Evolutionary conservation across 805 yeast genomes (phyloP).

Genomic region (Schwanniomyces pseudopolymorphus): DNA sequence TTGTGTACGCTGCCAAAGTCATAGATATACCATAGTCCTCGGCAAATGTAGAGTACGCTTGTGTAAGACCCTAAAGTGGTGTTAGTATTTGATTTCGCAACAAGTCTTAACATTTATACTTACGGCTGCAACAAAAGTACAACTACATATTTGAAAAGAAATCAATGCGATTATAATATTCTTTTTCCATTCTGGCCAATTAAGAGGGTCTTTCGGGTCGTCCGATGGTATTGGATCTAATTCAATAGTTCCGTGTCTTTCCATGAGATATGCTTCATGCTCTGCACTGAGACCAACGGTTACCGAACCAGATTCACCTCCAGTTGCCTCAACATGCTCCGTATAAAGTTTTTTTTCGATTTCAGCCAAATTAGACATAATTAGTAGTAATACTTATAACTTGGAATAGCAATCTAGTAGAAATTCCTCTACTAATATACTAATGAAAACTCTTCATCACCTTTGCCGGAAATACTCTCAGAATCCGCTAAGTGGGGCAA

Average conservation of each 20-base stretch:
- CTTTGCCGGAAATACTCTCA: background rate
- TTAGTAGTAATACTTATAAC: background rate
- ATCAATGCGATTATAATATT: slow-evolving; percentile 9
- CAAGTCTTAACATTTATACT: background rate
- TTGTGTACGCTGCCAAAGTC: slow-evolving; percentile 8
- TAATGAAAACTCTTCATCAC: background rate
- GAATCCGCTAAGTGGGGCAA: background rate
- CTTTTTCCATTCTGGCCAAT: slow-evolving; percentile 14
- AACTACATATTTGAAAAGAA: slow-evolving; percentile 12
- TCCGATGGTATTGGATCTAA: slow-evolving; percentile 14
- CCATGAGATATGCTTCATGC: slow-evolving; percentile 8
- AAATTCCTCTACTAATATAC: background rate
- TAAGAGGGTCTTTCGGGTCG: slow-evolving; percentile 14
- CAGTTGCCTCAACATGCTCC: background rate
- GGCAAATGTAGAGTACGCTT: background rate
- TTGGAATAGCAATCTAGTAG: background rate
- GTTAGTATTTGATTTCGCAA: background rate
- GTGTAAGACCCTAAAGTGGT: background rate
- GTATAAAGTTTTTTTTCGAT: background rate
- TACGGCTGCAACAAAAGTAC: slow-evolving; percentile 18
- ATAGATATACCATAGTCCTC: slow-evolving; percentile 3
- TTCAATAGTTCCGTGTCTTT: slow-evolving; percentile 12
- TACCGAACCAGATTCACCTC: background rate
- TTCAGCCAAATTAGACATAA: background rate
- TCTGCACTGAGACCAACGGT: background rate